Percentiles rank a stretch among this genome's conserved stretches.
phyloP scores from a whole-genome alignment of 139 green algal genomes.

The Auxenochlorella pyrenoidosa region DNA sequence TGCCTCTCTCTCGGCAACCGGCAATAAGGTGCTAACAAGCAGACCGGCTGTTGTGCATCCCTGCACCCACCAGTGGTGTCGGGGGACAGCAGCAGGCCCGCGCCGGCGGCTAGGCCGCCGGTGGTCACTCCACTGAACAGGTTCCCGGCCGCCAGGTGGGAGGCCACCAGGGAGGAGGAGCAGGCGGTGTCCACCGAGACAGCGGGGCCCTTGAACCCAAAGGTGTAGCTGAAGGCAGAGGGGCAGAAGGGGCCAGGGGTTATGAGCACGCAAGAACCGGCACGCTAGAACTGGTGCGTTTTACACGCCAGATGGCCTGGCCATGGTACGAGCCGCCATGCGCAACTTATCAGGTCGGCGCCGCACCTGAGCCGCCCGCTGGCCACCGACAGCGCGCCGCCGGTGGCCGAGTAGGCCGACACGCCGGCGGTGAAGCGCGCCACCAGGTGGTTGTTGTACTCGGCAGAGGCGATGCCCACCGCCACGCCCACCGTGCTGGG shows the following conservation, averaged over 20 bases:
- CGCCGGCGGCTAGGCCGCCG: conserved; percentile 64
- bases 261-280: too few species aligned
- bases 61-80: conserved; percentile 58
- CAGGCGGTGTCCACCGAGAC: conserved; percentile 88
- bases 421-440: conserved; percentile 53
- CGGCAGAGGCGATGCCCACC: conserved; percentile 82
- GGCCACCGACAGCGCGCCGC: conserved; percentile 77
- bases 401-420: conserved; percentile 82
- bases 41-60: too few species aligned
- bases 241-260: not conserved
- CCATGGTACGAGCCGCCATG: not conserved
- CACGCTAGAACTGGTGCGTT: too few species aligned
- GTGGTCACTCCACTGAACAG: conserved; percentile 42
- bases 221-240: conserved; percentile 62
- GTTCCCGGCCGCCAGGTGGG: conserved; percentile 64
- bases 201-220: conserved; percentile 68
- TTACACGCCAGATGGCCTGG: too few species aligned
- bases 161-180: conserved; percentile 79
- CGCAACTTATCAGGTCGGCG: not conserved
- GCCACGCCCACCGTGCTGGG: conserved; percentile 50
- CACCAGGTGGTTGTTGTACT: conserved; percentile 83
- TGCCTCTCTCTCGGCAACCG: too few species aligned
- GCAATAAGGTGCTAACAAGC: too few species aligned
- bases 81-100: conserved; percentile 78
- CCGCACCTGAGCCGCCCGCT: conserved; percentile 65